phyloP scores from a whole-genome alignment of 352 stramenopile genomes.

The Pythium brachiatum region DNA sequence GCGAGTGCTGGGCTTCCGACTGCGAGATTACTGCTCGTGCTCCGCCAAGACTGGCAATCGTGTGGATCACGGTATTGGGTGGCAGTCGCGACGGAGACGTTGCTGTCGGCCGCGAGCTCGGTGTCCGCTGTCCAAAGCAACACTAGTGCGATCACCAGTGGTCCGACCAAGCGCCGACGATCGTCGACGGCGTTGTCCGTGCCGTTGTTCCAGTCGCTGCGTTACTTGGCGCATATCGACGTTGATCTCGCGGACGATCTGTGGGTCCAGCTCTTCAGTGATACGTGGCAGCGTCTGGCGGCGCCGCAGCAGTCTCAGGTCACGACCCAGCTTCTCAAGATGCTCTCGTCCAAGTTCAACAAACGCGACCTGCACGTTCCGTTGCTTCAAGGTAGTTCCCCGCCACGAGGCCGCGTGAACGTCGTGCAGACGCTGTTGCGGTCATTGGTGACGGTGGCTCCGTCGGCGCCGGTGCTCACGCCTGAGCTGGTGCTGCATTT shows the following conservation, averaged over 20 bases:
- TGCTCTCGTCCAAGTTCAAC: slow-evolving; percentile 87
- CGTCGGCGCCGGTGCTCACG: slow-evolving; percentile 65
- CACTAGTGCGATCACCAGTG: not conserved
- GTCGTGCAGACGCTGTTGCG: slow-evolving; percentile 84
- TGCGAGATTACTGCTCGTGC: slow-evolving; percentile 56
- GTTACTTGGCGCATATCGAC: slow-evolving; percentile 76
- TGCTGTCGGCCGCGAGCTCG: slow-evolving; percentile 51
- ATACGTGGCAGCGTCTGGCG: slow-evolving; percentile 49
- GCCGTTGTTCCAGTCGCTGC: slow-evolving; percentile 38
- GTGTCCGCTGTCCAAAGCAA: slow-evolving; percentile 15
- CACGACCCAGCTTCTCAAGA: slow-evolving; percentile 63
- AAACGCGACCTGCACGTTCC: slow-evolving; percentile 82
- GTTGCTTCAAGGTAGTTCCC: slow-evolving; percentile 25
- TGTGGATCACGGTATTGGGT: slow-evolving; percentile 84
- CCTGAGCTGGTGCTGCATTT: slow-evolving; percentile 84
- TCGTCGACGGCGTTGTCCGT: not conserved
- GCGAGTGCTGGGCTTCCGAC: slow-evolving; percentile 32
- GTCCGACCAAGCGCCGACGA: not conserved
- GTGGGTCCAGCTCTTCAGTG: slow-evolving; percentile 74
- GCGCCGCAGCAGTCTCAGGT: slow-evolving; percentile 53
- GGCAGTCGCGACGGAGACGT: slow-evolving; percentile 70
- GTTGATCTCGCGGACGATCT: slow-evolving; percentile 82
- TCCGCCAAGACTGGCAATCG: slow-evolving; percentile 86
- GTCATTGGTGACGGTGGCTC: slow-evolving; percentile 58
- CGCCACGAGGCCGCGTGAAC: slow-evolving; percentile 48